These are phyloP conservation scores for Epicoccum sorghinum DNA, from an alignment of 2,329 filamentous ascomycete species.

Conservation along the genomic window DNA sequence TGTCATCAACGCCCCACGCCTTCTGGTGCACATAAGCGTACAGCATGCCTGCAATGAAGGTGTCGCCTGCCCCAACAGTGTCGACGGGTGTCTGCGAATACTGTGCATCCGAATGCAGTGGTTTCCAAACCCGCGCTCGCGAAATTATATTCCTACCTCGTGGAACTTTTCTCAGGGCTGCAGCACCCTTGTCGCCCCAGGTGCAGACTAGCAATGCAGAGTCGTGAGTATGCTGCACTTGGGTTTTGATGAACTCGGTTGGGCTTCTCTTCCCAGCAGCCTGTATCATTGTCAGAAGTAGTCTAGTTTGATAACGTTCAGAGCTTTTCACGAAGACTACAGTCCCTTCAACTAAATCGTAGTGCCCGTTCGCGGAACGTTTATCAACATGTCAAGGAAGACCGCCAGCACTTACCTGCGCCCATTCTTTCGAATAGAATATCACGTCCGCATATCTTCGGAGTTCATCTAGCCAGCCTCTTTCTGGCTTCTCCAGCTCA, in stretches of 20 bases:
- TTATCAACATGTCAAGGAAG: no score
- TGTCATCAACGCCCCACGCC: constrained; percentile 58
- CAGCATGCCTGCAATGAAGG: constrained; percentile 74
- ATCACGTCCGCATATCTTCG: constrained; percentile 69
- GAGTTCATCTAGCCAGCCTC: constrained; percentile 64
- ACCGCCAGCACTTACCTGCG: constrained; percentile 50
- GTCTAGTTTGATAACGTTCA: no score
- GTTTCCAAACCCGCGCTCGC: constrained; percentile 19
- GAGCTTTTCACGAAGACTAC: no score
- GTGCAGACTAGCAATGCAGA: constrained; percentile 62
- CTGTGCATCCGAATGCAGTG: background rate
- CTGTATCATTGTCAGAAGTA: no score
- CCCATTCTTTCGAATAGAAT: constrained; percentile 77
- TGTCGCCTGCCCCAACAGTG: constrained; percentile 75
- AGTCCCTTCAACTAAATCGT: background rate
- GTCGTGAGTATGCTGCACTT: constrained; percentile 26
- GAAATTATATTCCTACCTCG: constrained; percentile 12
- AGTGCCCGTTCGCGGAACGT: no score
- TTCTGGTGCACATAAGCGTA: constrained; percentile 63
- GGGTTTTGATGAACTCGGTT: constrained; percentile 42
- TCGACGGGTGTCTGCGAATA: constrained; percentile 50
- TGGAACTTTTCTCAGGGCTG: constrained; percentile 49
- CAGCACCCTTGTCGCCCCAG: constrained; percentile 64
- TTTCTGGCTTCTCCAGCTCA: constrained; percentile 73
- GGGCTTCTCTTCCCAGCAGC: no score